Evolutionary conservation across 176 grass and related monocot species (phyloP), one percentile per base, ranked within the genome.

Genomic region (Typha latifolia): DNA sequence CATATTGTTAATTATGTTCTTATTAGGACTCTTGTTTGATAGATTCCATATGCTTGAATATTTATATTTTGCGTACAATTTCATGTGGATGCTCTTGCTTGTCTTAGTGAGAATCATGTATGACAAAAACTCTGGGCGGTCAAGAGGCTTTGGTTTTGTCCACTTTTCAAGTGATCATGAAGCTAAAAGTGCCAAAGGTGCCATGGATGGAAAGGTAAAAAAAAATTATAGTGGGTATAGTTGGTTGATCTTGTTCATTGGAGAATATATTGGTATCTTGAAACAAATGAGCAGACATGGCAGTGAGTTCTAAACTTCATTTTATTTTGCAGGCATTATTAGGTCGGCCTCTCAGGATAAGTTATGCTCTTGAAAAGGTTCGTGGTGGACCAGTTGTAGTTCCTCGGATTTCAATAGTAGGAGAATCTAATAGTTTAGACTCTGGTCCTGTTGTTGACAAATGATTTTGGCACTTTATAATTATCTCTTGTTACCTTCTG

Each of bases 111-210:
- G 69, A 66, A 86, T 91, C 79, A 69, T 96, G 74, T 88, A 91
- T 77, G 87, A 91, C 70, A 96, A 86, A 81, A 91, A 82, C 75
- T 91, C 87, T 26, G 91, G 91, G 82, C 81, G 87, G 49, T 88
- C 91, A 79, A 96, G 91, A 81, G 84, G 87, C 27, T 96, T 96
- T 64, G 91, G 91, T 52, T 96, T 91, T 84, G 77, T 96, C 55
- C 77, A 84, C 32, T 88, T 96, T 82, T 78, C 82, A 71, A 81
- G 79, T 71, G 82, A 88, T 59, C 62, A 80, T 66, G 91, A 87
- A 71, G 91, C 87, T 63, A 91, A 84, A 79, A 86, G 52, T 12
- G 87, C 91, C 68, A 91, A 68, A 81, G 68, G 79, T 66, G 82
- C 83, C 73, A 91, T 91, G 87, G 79, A 96, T 86, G 91, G 91